Conservation (phyloP, 2,329 filamentous ascomycete genomes). For the Paecilomyces dactylethromorphus region DNA sequence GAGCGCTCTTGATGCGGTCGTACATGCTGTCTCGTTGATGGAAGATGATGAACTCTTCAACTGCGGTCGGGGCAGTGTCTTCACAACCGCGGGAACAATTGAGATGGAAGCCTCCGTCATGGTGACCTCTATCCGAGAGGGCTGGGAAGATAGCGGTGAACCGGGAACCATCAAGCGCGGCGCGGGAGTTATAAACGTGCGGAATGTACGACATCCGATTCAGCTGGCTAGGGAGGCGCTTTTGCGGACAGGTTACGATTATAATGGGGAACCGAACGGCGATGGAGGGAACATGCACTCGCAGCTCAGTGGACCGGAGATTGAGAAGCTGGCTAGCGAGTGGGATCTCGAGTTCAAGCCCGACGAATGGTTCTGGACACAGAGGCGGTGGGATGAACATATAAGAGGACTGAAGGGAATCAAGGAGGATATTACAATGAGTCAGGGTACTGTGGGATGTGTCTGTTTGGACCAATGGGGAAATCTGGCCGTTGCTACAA, state of each 20-base stretch:
- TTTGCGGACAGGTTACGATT: constrained; percentile 43
- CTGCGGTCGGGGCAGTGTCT: constrained; percentile 75
- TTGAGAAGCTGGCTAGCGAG: constrained; percentile 59
- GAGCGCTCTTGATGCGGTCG: constrained; percentile 65
- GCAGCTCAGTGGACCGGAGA: constrained; percentile 60
- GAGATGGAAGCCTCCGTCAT: constrained; percentile 85
- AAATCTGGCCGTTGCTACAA: constrained; percentile 61
- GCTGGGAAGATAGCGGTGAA: constrained; percentile 2
- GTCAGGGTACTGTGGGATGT: constrained; percentile 78
- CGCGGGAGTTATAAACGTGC: constrained; percentile 68
- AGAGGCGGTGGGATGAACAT: constrained; percentile 74
- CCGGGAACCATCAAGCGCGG: constrained; percentile 66
- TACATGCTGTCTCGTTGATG: constrained; percentile 66
- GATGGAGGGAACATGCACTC: constrained; percentile 48
- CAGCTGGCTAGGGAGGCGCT: constrained; percentile 66
- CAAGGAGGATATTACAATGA: constrained; percentile 38
- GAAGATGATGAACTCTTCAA: constrained; percentile 83
- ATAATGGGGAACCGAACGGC: constrained; percentile 50
- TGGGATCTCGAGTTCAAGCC: constrained; percentile 63
- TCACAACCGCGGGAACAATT: constrained; percentile 73
- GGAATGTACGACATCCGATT: constrained; percentile 72
- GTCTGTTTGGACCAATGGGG: constrained; percentile 74
- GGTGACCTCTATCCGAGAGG: constrained; percentile 51
- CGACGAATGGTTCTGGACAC: constrained; percentile 70
- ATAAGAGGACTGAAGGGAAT: constrained; percentile 47